Percentiles rank a stretch among this genome's conserved stretches.
Conservation (phyloP, 768 basidiomycete species). For the Lactifluus pinguis region DNA sequence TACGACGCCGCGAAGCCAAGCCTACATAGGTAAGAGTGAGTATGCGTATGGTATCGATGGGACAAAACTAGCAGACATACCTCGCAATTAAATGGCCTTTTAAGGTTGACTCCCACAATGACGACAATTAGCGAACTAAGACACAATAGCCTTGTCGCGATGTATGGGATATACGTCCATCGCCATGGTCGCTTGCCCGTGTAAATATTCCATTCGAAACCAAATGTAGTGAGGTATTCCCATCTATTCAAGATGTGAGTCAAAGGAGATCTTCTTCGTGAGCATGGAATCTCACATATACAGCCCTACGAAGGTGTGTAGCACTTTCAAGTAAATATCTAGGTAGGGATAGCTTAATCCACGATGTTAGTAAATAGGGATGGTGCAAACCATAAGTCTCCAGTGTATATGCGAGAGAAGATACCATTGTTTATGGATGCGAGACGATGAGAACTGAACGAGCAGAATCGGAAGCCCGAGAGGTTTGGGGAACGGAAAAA, state of each 20-base stretch:
- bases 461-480: too few species aligned
- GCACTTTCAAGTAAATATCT: neutral
- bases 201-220: slow-evolving; percentile 3
- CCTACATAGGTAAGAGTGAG: neutral
- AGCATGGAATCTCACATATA: neutral
- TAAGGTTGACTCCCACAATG: slow-evolving; percentile 1
- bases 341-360: neutral
- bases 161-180: slow-evolving; percentile 5
- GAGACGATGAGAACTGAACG: too few species aligned
- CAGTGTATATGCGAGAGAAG: too few species aligned
- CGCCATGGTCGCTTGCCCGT: slow-evolving; percentile 7
- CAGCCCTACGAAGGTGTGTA: slow-evolving; percentile 4
- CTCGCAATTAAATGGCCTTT: neutral
- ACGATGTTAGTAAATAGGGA: neutral
- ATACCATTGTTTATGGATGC: too few species aligned
- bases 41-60: neutral
- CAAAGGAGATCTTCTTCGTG: neutral
- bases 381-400: neutral
- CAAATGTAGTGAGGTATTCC: slow-evolving; percentile 1
- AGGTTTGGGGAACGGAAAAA: too few species aligned
- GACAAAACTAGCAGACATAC: neutral
- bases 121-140: neutral
- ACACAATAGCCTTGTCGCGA: neutral
- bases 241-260: neutral
- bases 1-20: neutral